These are phyloP conservation scores for Amyloporia xantha DNA, from an alignment of 768 basidiomycete species.

Conservation along the genomic window DNA sequence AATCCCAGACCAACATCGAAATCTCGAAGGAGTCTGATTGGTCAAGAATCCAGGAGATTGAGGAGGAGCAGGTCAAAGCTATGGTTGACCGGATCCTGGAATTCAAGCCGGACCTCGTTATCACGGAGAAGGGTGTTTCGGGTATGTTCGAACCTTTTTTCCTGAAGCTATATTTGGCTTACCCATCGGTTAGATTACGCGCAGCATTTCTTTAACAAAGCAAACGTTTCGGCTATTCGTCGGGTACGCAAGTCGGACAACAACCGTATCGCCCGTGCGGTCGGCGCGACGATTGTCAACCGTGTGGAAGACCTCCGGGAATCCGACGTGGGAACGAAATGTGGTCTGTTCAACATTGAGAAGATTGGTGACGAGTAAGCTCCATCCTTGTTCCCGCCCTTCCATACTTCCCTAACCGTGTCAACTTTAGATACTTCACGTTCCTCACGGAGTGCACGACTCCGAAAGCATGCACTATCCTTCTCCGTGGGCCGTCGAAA, in stretches of 20 bases:
- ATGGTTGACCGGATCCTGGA: conserved; percentile 82
- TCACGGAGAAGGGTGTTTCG: conserved; percentile 97
- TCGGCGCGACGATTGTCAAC: conserved; percentile 96
- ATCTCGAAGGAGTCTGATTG: conserved; percentile 92
- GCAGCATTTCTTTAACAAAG: conserved; percentile 82
- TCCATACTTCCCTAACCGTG: not conserved
- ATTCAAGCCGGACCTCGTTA: conserved; percentile 90
- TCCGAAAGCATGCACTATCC: conserved; percentile 96
- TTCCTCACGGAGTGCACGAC: conserved; percentile 88
- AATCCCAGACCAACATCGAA: conserved; percentile 98
- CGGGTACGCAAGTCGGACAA: conserved; percentile 99
- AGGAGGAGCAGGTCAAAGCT: conserved; percentile 93
- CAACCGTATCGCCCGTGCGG: conserved; percentile 94
- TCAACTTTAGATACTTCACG: conserved; percentile 79
- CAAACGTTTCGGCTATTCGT: conserved; percentile 88
- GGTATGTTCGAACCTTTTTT: conserved; percentile 53
- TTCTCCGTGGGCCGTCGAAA: conserved; percentile 95
- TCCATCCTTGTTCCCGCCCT: not conserved
- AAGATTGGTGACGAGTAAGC: conserved; percentile 92
- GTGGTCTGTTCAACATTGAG: conserved; percentile 94
- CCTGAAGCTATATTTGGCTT: not conserved
- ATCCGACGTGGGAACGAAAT: conserved; percentile 84
- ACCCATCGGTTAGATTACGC: conserved; percentile 62
- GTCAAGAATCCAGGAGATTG: conserved; percentile 86
- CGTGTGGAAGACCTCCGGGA: conserved; percentile 92